Evolutionary conservation across 2,329 filamentous ascomycete genomes (phyloP).

Genomic region (Talaromyces amestolkiae): DNA sequence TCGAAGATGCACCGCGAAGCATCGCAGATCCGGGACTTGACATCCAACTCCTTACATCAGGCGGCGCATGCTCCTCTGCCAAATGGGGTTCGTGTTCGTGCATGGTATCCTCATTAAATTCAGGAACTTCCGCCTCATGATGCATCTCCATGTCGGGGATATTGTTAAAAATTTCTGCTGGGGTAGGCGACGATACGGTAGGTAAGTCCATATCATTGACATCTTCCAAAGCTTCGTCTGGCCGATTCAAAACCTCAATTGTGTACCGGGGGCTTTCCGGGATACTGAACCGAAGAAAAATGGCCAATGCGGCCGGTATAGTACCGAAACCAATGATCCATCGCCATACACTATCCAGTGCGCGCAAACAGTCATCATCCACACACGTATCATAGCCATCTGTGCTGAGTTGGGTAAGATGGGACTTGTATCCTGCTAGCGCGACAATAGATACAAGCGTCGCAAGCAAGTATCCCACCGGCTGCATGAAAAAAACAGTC

Average conservation of each 20-base stretch:
- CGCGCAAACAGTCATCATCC: slow-evolving; percentile 38
- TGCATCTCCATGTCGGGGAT: slow-evolving; percentile 8
- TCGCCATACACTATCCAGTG: slow-evolving; percentile 60
- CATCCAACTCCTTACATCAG: not conserved
- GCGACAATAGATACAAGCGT: slow-evolving; percentile 73
- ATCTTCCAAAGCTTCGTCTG: slow-evolving; percentile 14
- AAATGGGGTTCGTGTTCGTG: not conserved
- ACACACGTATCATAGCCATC: slow-evolving; percentile 53
- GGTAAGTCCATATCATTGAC: slow-evolving; percentile 13
- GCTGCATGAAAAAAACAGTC: slow-evolving; percentile 80
- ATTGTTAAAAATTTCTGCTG: not conserved
- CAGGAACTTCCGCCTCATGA: not conserved
- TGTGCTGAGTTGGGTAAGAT: slow-evolving; percentile 39
- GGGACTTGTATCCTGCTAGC: slow-evolving; percentile 65
- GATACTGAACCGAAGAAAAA: slow-evolving; percentile 62
- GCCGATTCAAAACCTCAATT: slow-evolving; percentile 50
- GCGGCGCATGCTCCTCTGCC: not conserved
- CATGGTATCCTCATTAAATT: not conserved
- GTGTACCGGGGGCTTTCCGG: slow-evolving; percentile 63
- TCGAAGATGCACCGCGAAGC: slow-evolving; percentile 1
- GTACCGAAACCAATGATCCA: slow-evolving; percentile 62
- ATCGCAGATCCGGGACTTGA: slow-evolving; percentile 7
- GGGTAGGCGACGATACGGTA: not conserved
- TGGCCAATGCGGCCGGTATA: slow-evolving; percentile 60
- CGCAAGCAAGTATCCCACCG: slow-evolving; percentile 71